Evolutionary conservation across 805 yeast species (phyloP).

Genomic region (Sugiyamaella mastotermitis): DNA sequence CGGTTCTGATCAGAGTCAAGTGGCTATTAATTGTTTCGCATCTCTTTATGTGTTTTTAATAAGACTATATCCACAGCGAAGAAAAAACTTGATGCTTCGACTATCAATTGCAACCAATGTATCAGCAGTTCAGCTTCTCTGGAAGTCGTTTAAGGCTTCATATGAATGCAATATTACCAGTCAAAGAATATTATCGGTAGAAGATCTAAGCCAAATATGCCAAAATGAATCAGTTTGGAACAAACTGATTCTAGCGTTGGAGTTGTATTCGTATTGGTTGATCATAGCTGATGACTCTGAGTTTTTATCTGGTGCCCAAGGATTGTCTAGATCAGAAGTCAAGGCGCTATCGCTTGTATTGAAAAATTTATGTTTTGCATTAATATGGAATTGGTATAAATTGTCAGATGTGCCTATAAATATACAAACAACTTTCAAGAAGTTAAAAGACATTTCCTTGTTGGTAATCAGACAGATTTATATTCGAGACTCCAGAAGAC

Average conservation of each 20-base stretch:
- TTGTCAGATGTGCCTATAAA: neutral
- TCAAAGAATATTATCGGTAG: constrained; percentile 1
- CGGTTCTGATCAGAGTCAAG: neutral
- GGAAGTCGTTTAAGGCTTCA: constrained; percentile 15
- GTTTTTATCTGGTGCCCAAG: constrained; percentile 36
- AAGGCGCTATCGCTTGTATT: constrained; percentile 41
- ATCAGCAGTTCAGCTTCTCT: constrained; percentile 16
- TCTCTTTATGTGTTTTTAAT: constrained; percentile 16
- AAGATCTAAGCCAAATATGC: neutral
- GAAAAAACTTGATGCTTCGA: constrained; percentile 14
- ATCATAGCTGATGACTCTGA: constrained; percentile 63
- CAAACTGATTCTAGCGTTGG: constrained; percentile 47
- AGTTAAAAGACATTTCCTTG: constrained; percentile 36
- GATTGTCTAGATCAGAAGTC: constrained; percentile 37
- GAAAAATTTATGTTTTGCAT: constrained; percentile 43
- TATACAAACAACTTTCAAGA: constrained; percentile 6
- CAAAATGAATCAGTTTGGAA: constrained; percentile 15
- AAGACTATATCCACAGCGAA: constrained; percentile 13
- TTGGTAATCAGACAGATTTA: constrained; percentile 58
- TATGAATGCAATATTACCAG: constrained; percentile 4
- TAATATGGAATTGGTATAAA: constrained; percentile 37
- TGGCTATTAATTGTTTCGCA: constrained; percentile 12
- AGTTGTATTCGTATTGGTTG: constrained; percentile 60
- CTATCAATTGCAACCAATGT: constrained; percentile 12
- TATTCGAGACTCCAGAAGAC: constrained; percentile 56